Evolutionary conservation across 441 rosid species (phyloP), one percentile per base, ranked within the genome.

Genomic region (Raphanus hybrid): DNA sequence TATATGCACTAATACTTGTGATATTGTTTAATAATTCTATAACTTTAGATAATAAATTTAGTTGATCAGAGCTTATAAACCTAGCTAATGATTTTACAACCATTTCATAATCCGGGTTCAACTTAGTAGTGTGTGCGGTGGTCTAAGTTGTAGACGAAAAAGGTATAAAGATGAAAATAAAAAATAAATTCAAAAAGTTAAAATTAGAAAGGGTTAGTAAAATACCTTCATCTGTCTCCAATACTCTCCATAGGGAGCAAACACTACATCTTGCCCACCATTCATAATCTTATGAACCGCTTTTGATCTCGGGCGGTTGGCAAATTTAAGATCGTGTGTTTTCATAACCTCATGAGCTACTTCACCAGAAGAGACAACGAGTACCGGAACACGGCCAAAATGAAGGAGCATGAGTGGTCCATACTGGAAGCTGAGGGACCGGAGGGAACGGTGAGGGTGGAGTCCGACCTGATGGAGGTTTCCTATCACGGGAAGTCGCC

Each of bases 361-460:
- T 1, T 79, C 84, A 0, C 83, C 73, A 2, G 91, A 86, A 10
- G 88, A 82, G 34, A 82, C 82, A 4, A 84, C 75, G 5, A 85
- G 85, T 5, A 82, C 80, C 0, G 83, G 87, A 15, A 34, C 74
- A 16, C 48, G 64, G 55, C 90, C 87, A 12, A 84, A 76, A 63
- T 71, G 86, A 37, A 86, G 82, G 18, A 82, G 71, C 83, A 82
- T 78, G 73, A 85, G 60, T n/a, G 87, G 87, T 60, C 92, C 92
- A 16, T 73, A 68, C 43, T 45, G 63, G 26, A 71, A 79, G 41
- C 90, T 76, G 14, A 85, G 67, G 35, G 73, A 14, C 0, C 27
- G 55, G 48, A 86, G 86, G 41, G 88, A 80, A 41, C 81, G 83
- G 78, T 86, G 90, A 35, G 85, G 85, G 14, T 77, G 57, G 6